Conservation (phyloP, 257 asterid species). For the Capsicum chinense region DNA sequence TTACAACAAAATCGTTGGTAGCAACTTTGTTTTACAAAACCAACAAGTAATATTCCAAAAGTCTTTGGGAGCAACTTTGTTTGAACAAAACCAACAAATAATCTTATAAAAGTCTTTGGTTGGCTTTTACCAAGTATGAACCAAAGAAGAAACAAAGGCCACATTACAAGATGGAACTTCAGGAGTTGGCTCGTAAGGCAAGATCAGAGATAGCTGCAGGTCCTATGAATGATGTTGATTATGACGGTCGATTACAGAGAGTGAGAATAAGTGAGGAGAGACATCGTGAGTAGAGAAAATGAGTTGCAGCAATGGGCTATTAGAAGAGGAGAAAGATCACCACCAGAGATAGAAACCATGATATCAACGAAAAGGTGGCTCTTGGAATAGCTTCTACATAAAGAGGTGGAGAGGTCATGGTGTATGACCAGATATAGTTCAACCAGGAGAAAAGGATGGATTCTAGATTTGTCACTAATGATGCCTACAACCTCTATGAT, state of each 20-base stretch:
- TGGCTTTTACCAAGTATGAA: no score
- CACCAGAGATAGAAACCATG: constrained; percentile 80
- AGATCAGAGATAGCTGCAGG: constrained; percentile 70
- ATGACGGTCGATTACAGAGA: constrained; percentile 55
- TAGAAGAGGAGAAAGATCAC: constrained; percentile 67
- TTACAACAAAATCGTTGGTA: no score
- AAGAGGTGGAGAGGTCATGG: constrained; percentile 61
- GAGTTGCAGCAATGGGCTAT: constrained; percentile 62
- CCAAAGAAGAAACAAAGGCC: no score
- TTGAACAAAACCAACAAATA: no score
- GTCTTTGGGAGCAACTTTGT: no score
- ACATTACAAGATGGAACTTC: constrained; percentile 46
- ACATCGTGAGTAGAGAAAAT: constrained; percentile 63
- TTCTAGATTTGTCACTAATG: background rate
- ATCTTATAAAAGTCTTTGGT: no score
- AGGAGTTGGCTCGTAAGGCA: constrained; percentile 85
- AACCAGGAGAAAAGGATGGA: constrained; percentile 22
- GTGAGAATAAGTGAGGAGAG: background rate
- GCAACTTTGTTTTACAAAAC: no score
- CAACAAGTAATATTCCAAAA: no score
- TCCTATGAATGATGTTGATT: constrained; percentile 47
- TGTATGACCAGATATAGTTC: constrained; percentile 61
- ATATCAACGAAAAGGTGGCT: constrained; percentile 40
- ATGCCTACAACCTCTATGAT: constrained; percentile 37
- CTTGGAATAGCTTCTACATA: constrained; percentile 72